These are phyloP conservation scores for Phytophthora tentaculata DNA, from an alignment of 352 stramenopile species.

Conservation along the genomic window DNA sequence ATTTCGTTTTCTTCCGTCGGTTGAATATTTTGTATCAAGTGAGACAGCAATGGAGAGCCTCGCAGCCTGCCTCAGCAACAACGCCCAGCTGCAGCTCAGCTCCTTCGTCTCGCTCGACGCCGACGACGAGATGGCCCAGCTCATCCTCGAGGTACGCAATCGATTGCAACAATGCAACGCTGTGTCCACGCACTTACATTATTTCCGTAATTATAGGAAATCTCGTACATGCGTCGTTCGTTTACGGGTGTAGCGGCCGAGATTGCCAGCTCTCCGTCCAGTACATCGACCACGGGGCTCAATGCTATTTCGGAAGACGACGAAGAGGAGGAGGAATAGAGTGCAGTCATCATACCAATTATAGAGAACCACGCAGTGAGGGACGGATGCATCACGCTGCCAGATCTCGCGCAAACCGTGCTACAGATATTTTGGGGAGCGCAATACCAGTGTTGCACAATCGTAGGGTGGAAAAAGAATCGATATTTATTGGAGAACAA, in stretches of 20 bases:
- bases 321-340: slow-evolving; percentile 61
- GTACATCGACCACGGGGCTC: slow-evolving; percentile 57
- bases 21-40: slow-evolving; percentile 9
- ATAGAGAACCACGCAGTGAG: slow-evolving; percentile 28
- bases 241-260: slow-evolving; percentile 68
- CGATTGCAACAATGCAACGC: neutral
- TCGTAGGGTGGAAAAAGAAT: slow-evolving; percentile 27
- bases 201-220: slow-evolving; percentile 45
- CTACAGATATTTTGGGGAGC: neutral
- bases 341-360: neutral
- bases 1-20: slow-evolving; percentile 32
- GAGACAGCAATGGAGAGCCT: slow-evolving; percentile 43
- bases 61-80: slow-evolving; percentile 29
- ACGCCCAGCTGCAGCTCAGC: slow-evolving; percentile 74
- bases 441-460: slow-evolving; percentile 12
- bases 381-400: slow-evolving; percentile 20
- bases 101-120: slow-evolving; percentile 79
- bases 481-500: slow-evolving; percentile 46
- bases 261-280: slow-evolving; percentile 75
- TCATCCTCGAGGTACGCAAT: slow-evolving; percentile 77
- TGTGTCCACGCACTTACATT: slow-evolving; percentile 12
- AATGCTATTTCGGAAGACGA: slow-evolving; percentile 79
- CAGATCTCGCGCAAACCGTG: slow-evolving; percentile 14
- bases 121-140: slow-evolving; percentile 78
- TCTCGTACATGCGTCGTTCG: slow-evolving; percentile 71